These are phyloP conservation scores for Magnaporthiopsis rhizophila DNA, from an alignment of 2,329 filamentous ascomycete species.

Conservation along the genomic window DNA sequence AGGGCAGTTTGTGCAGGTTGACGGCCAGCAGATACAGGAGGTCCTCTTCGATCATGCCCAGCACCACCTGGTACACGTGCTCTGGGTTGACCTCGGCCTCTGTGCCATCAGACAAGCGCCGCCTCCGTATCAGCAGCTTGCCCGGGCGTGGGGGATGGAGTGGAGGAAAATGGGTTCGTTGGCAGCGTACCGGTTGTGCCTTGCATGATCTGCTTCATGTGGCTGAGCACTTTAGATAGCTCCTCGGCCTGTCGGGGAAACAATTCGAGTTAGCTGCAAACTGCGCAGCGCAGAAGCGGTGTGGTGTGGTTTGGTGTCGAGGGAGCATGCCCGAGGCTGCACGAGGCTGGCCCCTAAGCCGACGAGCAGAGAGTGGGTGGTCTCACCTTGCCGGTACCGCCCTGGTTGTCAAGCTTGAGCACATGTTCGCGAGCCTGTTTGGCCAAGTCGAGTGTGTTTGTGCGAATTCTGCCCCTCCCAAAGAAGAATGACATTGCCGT, in stretches of 20 bases:
- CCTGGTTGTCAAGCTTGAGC: constrained; percentile 12
- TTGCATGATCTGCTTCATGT: constrained; percentile 91
- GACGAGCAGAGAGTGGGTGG: too few relatives aligned
- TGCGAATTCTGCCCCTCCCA: constrained; percentile 16
- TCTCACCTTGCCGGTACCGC: constrained; percentile 9
- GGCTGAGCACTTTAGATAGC: constrained; percentile 71
- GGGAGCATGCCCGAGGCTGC: too few relatives aligned
- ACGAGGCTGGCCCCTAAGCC: too few relatives aligned
- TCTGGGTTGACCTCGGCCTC: constrained; percentile 83
- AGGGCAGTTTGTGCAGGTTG: constrained; percentile 77
- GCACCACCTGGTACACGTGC: constrained; percentile 79
- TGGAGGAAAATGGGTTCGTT: neutral
- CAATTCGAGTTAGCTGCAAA: too few relatives aligned
- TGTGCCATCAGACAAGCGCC: constrained; percentile 25
- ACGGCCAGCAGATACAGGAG: constrained; percentile 76
- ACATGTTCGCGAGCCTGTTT: constrained; percentile 17
- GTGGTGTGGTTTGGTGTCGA: constrained; percentile 1
- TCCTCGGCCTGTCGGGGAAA: constrained; percentile 62
- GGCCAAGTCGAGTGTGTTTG: constrained; percentile 17
- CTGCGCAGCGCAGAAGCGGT: too few relatives aligned
- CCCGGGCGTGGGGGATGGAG: neutral
- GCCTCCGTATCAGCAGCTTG: neutral
- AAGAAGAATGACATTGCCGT: constrained; percentile 19
- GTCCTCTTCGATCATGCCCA: constrained; percentile 77
- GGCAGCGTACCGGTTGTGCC: constrained; percentile 72